Percentiles rank a stretch among this genome's conserved stretches.
These are phyloP conservation scores for Sugiyamaella marilandica DNA, from an alignment of 805 yeast species.

Conservation along the genomic window DNA sequence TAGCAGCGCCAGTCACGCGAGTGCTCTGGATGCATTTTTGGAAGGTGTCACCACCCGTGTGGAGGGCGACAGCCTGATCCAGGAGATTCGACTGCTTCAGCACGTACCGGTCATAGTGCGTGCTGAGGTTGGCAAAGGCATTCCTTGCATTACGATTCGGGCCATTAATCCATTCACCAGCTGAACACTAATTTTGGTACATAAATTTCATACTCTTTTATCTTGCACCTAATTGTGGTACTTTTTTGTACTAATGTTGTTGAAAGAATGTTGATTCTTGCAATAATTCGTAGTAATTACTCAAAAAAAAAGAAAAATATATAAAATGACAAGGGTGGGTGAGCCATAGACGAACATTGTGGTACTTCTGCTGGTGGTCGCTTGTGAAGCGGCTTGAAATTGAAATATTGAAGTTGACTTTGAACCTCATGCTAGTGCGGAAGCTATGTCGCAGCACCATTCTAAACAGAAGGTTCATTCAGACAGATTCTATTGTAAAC, in stretches of 20 bases:
- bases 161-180: conserved; percentile 74
- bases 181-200: neutral
- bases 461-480: neutral
- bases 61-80: conserved; percentile 62
- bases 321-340: too few relatives aligned
- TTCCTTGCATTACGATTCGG: conserved; percentile 91
- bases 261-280: too few relatives aligned
- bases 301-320: too few relatives aligned
- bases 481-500: neutral
- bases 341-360: too few relatives aligned
- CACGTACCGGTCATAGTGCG: conserved; percentile 81
- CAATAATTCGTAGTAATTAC: too few relatives aligned
- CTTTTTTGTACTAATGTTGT: too few relatives aligned
- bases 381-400: too few relatives aligned
- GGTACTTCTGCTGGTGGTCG: too few relatives aligned
- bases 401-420: too few relatives aligned
- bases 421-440: too few relatives aligned
- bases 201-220: neutral
- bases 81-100: conserved; percentile 72
- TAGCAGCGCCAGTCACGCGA: conserved; percentile 23
- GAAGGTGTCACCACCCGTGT: conserved; percentile 51
- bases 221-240: too few relatives aligned
- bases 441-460: too few relatives aligned
- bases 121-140: conserved; percentile 91
- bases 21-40: conserved; percentile 53